These are phyloP conservation scores for Lepiota subincarnata DNA, from an alignment of 768 basidiomycete species.

Conservation along the genomic window DNA sequence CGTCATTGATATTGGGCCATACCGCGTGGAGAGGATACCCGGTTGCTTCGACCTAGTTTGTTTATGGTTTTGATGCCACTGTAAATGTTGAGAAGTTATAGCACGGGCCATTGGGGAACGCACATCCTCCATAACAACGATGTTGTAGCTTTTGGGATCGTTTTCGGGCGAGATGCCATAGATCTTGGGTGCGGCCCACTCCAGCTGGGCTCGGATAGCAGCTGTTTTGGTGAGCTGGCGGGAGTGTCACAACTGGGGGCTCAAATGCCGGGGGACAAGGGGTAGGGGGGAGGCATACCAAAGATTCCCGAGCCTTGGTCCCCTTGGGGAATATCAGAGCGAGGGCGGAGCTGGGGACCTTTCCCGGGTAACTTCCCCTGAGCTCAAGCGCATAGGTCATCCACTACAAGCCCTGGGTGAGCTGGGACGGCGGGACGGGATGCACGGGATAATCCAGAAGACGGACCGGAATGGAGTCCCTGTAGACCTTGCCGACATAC, in stretches of 20 bases:
- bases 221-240: neutral
- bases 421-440: neutral
- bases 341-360: constrained; percentile 8
- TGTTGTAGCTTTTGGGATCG: constrained; percentile 6
- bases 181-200: constrained; percentile 13
- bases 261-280: neutral
- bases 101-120: neutral
- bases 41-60: constrained; percentile 1
- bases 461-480: constrained; percentile 7
- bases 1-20: neutral
- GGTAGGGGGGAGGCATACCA: neutral
- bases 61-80: too few species aligned
- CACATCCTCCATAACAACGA: constrained; percentile 11
- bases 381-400: constrained; percentile 4
- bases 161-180: constrained; percentile 5
- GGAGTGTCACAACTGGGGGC: neutral
- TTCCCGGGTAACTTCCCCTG: constrained; percentile 9
- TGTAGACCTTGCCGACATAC: neutral
- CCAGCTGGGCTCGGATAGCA: constrained; percentile 6
- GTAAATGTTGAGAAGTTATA: neutral
- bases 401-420: constrained; percentile 1
- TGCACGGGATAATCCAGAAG: neutral
- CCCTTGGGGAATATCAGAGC: constrained; percentile 11
- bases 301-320: constrained; percentile 1
- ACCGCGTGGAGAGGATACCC: neutral